Base-by-base conservation (phyloP, 441 rosid genomes). In the Adansonia grandidieri region DNA sequence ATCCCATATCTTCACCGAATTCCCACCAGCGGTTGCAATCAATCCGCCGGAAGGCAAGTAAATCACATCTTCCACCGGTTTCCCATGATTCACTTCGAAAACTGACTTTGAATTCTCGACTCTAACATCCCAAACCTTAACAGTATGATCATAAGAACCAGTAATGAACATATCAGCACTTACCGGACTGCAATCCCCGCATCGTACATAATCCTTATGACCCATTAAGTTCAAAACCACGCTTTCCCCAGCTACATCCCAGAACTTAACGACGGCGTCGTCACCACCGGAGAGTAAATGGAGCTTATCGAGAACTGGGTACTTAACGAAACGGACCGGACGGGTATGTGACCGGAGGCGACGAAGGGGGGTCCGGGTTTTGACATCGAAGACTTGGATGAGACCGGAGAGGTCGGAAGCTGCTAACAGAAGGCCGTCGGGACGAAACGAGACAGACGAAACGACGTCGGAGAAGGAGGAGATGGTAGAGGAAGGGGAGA, bases 201-300 rank as follows among this genome's bases (percentile, higher is more conserved):
- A 91, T 45, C 98, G 86, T 11, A 93, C 97, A 73, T 96, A 96
- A 80, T 96, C 99, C 83, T 87, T 93, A 73, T 96, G 99, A 28
- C 98, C 98, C 20, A 81, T 1, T 61, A 96, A 82, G 80, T 96
- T 87, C 80, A 84, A 78, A 4, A 93, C 81, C 77, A 89, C 90
- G 14, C 73, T 89, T 80, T 86, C 91, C 0, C 87, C 92, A 1
- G 95, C 93, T 40, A 95, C 98, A 73, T 95, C 99, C 99, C 98
- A 95, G 71, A 91, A 95, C 80, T 95, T 95, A 22, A 95, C 98
- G 4, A 95, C 70, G 3, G 89, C 91, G 56, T 95, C 99, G 57
- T 95, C 99, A 0, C 99, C 97, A 20, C 97, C 97, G 1, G 99
- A 93, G 1, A 95, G 86, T 80, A 95, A 61, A 80, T 91, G 99